A percentile compares a stretch with the other conserved stretches of the same genome.
Conservation (phyloP, 148 eudicot genomes). For the Cornus florida region DNA sequence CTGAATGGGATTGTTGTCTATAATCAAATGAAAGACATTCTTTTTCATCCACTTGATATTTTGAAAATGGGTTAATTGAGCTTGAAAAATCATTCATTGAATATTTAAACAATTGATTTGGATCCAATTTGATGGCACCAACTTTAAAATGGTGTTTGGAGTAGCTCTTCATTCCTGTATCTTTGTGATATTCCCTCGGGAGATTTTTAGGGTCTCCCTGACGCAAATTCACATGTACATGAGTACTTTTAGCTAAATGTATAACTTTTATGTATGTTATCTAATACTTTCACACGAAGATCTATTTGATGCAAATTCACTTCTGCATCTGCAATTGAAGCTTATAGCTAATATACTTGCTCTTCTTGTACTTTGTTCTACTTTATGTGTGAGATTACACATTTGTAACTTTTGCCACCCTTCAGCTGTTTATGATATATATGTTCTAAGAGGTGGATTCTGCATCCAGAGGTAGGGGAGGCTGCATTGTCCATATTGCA, state of each 20-base stretch:
- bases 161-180: background rate
- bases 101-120: no score
- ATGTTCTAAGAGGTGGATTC: background rate
- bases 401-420: background rate
- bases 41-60: no score
- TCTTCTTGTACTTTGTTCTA: background rate
- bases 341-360: background rate
- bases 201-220: background rate
- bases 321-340: background rate
- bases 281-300: background rate
- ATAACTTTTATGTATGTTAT: background rate
- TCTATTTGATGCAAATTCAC: conserved; percentile 2
- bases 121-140: no score
- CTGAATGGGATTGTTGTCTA: background rate
- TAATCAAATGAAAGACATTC: no score
- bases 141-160: background rate
- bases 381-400: background rate
- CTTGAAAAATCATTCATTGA: no score
- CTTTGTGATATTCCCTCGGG: background rate
- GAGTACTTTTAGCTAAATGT: background rate
- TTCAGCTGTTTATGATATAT: conserved; percentile 1
- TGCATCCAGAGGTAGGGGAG: conserved; percentile 85
- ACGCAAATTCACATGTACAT: background rate
- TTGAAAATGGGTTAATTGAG: no score
- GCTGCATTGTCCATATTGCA: conserved; percentile 83